Base-by-base conservation (phyloP, 2,329 filamentous ascomycete species). In the Talaromyces pinophilus region DNA sequence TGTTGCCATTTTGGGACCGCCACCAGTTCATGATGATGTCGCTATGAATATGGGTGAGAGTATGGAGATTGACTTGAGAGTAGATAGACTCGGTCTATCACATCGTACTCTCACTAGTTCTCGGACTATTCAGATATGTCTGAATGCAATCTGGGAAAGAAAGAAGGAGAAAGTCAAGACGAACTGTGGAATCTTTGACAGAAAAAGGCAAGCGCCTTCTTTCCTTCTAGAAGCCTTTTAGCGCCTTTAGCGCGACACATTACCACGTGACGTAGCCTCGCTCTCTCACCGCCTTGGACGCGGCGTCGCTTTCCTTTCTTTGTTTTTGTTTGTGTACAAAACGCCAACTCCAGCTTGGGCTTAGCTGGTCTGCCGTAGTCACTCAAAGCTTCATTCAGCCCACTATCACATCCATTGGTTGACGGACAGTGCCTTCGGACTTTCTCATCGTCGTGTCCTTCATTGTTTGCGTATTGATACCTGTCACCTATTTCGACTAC, bases 331-430 rank as follows among this genome's bases (percentile, higher is more conserved):
- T 78, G 74, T 77, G 73, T 76, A 72, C 70, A 68, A 46, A 59
- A 63, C 66, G 59, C 65, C 54, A 44, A 38, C 50, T 55, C 57
- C 38, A 19, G 57, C 57, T 46, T 30, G 38, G 38, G 54, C 54
- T 57, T 57, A 38, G 54, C 54, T 55, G 17, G 17, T 22, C 30
- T 35, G n/a, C 5, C 7, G 5, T 35, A 35, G 30, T 25, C 54
- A 15, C 28, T 54, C 50, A 87, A 69, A 86, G 85, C 78, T 83
- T 74, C 71, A 44, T 55, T 68, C 59, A 83, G 17, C 83, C 83
- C 19, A 80, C 50, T 13, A 48, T 38, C 28, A 48, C 59, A 22
- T 38, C 46, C 35, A 80, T 44, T 71, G 74, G 54, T 82, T 86
- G 68, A 79, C 82, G 63, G 73, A 84, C 50, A 22, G 28, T 62